Base-by-base conservation (phyloP, 305 asterid genomes). In the Fraxinus paxiana region DNA sequence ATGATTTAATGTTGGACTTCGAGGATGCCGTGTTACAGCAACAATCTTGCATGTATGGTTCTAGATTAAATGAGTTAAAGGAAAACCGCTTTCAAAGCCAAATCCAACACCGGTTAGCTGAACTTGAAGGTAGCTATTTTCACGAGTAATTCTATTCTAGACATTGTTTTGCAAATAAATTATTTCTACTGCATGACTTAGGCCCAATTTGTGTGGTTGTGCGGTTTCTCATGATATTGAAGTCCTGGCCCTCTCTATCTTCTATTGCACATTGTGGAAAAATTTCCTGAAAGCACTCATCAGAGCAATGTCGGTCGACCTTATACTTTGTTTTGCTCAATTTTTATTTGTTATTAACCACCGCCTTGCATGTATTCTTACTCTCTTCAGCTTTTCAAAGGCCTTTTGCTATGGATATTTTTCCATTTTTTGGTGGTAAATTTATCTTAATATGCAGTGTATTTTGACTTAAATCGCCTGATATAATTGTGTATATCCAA, bases 1-100 rank as follows among this genome's bases (percentile, higher is more conserved):
- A 91, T 75, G 97, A 96, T 82, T 83, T 96, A 86, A 96, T 96
- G 97, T 88, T 90, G 71, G 98, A 94, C 87, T 92, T 96, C 41
- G 98, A 93, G 88, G 96, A 93, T 82, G 98, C 98, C 8, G 82
- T 96, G 77, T 56, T 77, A 48, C 88, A 86, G 83, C 97, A 93
- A 87, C 87, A 97, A 77, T 85, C 92, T 15, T 85, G 82, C 82
- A 88, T 89, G 83, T 92, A 94, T 73, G 92, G 95, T 85, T 87
- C 93, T 65, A 90, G 83, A 84, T 83, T 96, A 88, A 80, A 88
- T 12, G 92, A 89, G 73, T 77, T 92, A 81, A 89, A 89, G 88
- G 95, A 92, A 79, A 85, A 80, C 77, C 92, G 98, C 81, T 73
- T 87, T 73, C 90, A 86, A 84, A 91, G 91, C 90, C 93, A 87